Conservation (phyloP, 306 rosid species). For the Luffa acutangula region DNA sequence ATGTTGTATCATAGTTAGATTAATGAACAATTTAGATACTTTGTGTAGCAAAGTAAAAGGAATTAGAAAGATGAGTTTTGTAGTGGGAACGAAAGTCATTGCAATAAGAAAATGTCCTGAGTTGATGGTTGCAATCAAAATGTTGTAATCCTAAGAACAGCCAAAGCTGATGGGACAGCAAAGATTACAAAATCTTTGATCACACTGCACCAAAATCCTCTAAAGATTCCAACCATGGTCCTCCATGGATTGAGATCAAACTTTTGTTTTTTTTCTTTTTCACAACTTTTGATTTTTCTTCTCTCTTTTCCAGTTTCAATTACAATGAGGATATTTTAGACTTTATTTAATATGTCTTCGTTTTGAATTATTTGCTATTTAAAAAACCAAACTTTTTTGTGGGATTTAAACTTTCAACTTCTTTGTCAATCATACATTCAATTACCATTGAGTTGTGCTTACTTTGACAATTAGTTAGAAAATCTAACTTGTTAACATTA, state of each 20-base stretch:
- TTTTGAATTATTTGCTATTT: no score
- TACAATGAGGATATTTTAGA: not conserved
- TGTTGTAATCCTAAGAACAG: not conserved
- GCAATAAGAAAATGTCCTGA: not conserved
- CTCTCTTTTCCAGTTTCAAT: not conserved
- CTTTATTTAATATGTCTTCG: no score
- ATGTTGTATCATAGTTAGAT: not conserved
- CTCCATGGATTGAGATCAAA: not conserved
- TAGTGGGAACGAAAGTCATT: not conserved
- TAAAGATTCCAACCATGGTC: not conserved
- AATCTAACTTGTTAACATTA: no score
- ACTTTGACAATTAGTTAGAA: no score
- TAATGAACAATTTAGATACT: not conserved
- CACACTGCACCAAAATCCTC: not conserved
- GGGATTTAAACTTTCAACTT: no score
- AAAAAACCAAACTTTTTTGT: no score
- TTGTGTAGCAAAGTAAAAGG: not conserved
- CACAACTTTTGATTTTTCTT: not conserved
- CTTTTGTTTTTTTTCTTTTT: not conserved
- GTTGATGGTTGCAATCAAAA: not conserved
- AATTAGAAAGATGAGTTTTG: not conserved
- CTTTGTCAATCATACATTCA: no score
- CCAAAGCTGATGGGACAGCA: not conserved
- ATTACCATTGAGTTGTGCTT: no score
- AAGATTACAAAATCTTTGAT: not conserved